Evolutionary conservation across 2,329 filamentous ascomycete genomes (phyloP), one percentile per base, ranked within the genome.

Genomic region (Claviceps sp.): DNA sequence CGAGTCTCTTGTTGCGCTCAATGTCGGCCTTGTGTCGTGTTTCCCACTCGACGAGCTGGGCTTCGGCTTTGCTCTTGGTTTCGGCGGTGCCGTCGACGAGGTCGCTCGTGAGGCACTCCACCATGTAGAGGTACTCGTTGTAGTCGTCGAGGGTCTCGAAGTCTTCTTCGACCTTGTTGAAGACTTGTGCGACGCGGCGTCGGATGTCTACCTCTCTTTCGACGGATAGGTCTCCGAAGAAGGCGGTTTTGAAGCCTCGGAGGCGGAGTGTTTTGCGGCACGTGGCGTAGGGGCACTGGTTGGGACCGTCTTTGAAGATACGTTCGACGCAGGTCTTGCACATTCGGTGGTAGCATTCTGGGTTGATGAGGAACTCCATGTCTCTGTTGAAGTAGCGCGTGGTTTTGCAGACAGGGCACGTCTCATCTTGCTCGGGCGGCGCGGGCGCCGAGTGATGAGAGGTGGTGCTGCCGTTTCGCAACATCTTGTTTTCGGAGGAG

Each of bases 321-420:
- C 91, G 86, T 68, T 91, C 87, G 43, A 97, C 90, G 72, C 93
- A 98, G 53, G 87, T 90, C 67, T 89, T 85, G 75, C 93, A 98
- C 88, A 98, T 97, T 60, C 89, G 89, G 75, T 98, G 93, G 75
- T 98, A 98, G 78, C 93, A 98, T 75, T 95, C 89, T 8, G 91
- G 89, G 68, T 97, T 96, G 73, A 98, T 90, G 60, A 93, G 85
- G 71, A 98, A 97, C 58, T 85, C 80, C 80, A 98, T 90, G 71
- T 89, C 85, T 55, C 83, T 84, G 74, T 96, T 96, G 62, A 97
- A 85, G 74, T 97, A 97, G 58, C 89, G 87, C 55, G 87, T 88
- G 54, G 89, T 94, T 72, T 96, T 96, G 85, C 93, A 98, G 60
- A 97, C 88, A 53, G 91, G 93, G 72, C 93, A 98, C 64, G 90